phyloP scores from a whole-genome alignment of 2,329 filamentous ascomycete species.

The Beauveria sp. region DNA sequence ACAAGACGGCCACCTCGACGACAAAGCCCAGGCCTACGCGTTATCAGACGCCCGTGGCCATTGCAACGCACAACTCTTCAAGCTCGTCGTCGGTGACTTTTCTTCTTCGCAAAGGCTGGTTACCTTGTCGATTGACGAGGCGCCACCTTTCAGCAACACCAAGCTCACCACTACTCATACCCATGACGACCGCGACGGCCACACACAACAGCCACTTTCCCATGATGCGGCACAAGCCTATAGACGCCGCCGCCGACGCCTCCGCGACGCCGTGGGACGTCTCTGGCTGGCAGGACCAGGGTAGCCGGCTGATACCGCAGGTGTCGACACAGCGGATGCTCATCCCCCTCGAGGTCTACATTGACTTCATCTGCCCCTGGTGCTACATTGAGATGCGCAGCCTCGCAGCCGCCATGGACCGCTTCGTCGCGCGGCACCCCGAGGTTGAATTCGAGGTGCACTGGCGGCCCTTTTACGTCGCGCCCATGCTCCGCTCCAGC shows the following conservation, averaged over 20 bases:
- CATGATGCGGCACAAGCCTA: neutral
- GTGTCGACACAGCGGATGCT: conserved; percentile 11
- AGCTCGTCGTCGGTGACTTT: neutral
- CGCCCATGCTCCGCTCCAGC: conserved; percentile 25
- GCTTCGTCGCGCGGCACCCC: conserved; percentile 32
- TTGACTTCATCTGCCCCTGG: conserved; percentile 45
- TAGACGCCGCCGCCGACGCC: neutral
- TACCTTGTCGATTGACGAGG: neutral
- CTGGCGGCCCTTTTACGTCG: conserved; percentile 41
- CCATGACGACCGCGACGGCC: conserved; percentile 1
- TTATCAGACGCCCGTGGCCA: neutral
- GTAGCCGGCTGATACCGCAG: neutral
- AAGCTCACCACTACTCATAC: neutral
- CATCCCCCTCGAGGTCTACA: conserved; percentile 35
- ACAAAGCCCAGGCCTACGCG: neutral
- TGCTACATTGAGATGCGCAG: conserved; percentile 42
- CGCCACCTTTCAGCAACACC: neutral
- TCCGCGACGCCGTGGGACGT: neutral
- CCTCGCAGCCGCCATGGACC: conserved; percentile 37
- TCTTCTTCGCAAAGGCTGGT: neutral
- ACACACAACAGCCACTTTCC: neutral
- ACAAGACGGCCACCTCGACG: neutral
- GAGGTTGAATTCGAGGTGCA: conserved; percentile 37
- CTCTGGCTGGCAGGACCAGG: neutral
- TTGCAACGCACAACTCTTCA: neutral